Evolutionary conservation across 441 rosid genomes (phyloP).

Genomic region (Pelargonium myrrhifolium): DNA sequence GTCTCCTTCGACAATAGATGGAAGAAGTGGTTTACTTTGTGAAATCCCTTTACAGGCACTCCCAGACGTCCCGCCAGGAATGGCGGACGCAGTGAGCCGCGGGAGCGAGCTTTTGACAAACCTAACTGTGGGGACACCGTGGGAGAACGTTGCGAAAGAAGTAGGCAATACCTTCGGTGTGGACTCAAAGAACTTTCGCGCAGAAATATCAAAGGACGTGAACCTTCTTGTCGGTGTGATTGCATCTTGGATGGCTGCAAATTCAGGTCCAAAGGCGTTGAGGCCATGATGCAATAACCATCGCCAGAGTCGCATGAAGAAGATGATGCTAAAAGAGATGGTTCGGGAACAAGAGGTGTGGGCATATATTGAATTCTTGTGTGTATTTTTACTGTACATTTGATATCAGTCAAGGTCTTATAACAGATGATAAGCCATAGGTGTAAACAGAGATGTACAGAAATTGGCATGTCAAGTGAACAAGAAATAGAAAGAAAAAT

Average conservation of each 20-base stretch:
- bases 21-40: no score
- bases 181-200: background rate
- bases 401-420: background rate
- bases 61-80: no score
- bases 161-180: background rate
- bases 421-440: background rate
- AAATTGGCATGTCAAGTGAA: background rate
- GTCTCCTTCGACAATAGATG: no score
- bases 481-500: background rate
- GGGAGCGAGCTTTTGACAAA: no score
- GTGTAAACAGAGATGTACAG: background rate
- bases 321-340: background rate
- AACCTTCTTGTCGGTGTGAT: slow-evolving; percentile 54
- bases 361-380: background rate
- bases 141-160: no score
- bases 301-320: no score
- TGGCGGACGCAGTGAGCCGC: no score
- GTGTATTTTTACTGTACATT: background rate
- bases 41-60: no score
- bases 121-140: no score
- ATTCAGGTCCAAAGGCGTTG: slow-evolving; percentile 49
- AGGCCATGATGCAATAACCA: slow-evolving; percentile 26
- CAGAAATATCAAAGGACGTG: slow-evolving; percentile 57
- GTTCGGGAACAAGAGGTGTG: background rate
- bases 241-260: slow-evolving; percentile 74